A percentile compares a stretch with the other conserved stretches of the same genome.
Conservation (phyloP, 164 flowering plant species). For the Akebia trifoliata region DNA sequence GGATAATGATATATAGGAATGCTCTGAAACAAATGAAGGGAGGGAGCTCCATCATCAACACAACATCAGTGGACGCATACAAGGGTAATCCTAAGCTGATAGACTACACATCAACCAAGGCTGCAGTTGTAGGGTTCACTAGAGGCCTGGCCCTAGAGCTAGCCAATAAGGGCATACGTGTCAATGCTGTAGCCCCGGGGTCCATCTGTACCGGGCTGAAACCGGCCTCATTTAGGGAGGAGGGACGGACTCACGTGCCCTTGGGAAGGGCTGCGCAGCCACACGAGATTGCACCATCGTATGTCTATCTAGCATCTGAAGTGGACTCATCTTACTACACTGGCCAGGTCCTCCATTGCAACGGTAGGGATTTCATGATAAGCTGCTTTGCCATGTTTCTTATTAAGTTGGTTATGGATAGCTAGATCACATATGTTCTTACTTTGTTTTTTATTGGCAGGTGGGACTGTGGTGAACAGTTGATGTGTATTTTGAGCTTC, state of each 20-base stretch:
- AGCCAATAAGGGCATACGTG: conserved; percentile 58
- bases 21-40: conserved; percentile 67
- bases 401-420: neutral
- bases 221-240: conserved; percentile 55
- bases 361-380: conserved; percentile 41
- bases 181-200: conserved; percentile 75
- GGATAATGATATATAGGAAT: too few relatives aligned
- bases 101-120: conserved; percentile 77
- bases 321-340: conserved; percentile 58
- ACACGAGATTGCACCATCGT: conserved; percentile 53
- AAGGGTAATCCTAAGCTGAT: conserved; percentile 49
- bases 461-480: conserved; percentile 11
- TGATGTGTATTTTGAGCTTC: neutral
- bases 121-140: conserved; percentile 68
- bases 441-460: neutral
- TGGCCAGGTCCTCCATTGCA: conserved; percentile 76
- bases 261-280: conserved; percentile 86
- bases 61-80: conserved; percentile 65
- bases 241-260: conserved; percentile 47
- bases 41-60: conserved; percentile 67
- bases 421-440: neutral
- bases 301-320: conserved; percentile 61
- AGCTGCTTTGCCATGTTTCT: neutral
- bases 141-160: conserved; percentile 61
- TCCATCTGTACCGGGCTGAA: conserved; percentile 76